These are phyloP conservation scores for Hordeum pubiflorum DNA, from an alignment of 202 grass and related monocot genomes.

Conservation along the genomic window DNA sequence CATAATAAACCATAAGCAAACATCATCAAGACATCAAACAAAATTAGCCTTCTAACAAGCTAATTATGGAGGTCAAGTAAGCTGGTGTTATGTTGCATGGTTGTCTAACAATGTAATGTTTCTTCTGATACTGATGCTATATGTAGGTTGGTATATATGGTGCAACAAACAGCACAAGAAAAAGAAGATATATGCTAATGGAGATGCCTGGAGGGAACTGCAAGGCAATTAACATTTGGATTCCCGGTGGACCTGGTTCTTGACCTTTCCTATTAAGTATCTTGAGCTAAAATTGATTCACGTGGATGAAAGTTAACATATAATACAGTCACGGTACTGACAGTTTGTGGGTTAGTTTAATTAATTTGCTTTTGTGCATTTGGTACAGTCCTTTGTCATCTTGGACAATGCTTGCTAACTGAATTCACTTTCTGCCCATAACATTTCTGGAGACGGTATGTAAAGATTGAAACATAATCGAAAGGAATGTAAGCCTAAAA, in stretches of 20 bases:
- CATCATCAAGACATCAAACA: not conserved
- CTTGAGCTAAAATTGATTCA: conserved; percentile 23
- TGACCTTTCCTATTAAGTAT: conserved; percentile 23
- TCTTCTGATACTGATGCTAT: conserved; percentile 17
- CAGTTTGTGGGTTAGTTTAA: conserved; percentile 1
- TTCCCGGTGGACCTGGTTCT: not conserved
- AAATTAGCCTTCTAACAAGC: not conserved
- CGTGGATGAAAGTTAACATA: conserved; percentile 14
- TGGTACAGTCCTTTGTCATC: not conserved
- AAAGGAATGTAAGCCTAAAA: conserved; percentile 81
- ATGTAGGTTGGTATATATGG: conserved; percentile 85
- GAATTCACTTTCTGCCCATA: conserved; percentile 46
- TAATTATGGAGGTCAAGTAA: conserved; percentile 67
- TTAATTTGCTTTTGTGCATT: conserved; percentile 7
- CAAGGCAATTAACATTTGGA: conserved; percentile 46
- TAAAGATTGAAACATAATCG: conserved; percentile 78
- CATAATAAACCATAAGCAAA: not conserved
- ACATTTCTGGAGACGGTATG: conserved; percentile 99
- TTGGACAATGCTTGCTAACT: conserved; percentile 25
- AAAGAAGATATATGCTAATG: conserved; percentile 76
- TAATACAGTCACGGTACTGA: not conserved
- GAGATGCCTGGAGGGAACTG: conserved; percentile 87
- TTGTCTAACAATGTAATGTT: conserved; percentile 26
- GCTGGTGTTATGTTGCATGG: conserved; percentile 9
- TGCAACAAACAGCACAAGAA: conserved; percentile 79